Base-by-base conservation (phyloP, 306 rosid genomes). In the Trifolium subterraneum region DNA sequence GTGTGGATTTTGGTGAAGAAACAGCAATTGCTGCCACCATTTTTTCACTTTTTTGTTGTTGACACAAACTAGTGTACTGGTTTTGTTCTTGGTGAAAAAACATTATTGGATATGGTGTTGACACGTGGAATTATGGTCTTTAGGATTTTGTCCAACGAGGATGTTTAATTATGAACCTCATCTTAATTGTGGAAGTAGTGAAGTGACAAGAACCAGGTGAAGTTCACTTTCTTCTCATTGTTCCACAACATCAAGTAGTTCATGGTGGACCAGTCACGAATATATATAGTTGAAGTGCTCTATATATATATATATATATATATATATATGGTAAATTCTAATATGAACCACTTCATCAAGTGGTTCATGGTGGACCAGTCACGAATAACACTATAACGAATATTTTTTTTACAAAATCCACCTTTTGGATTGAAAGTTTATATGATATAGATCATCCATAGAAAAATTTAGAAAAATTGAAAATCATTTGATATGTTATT, bases 91-190 rank as follows among this genome's bases (percentile, higher is more conserved):
- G 68, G 36, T 52, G 65, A 63, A 64, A 68, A 51, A 78, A 33
- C 65, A 84, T 68, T 69, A 60, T 65, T 62, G 97, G 99, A 10
- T 71, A 8, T 73, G 80, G 23, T 81, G 86, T 25, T 51, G 93
- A 90, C 98, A 90, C 96, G 98, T 94, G 95, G 93, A 80, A 25
- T 81, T 11, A 47, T 31, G 14, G 58, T 63, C 73, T 68, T 68
- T 78, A 1, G 73, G 86, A 66, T 72, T 78, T 72, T 76, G 65
- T 81, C 72, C 75, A 54, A 63, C 76, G 15, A 74, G 86, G 86
- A 73, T 18, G 73, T 63, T 44, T 50, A 36, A 36, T 36, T 36
- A 3, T 41, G 59, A 51, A 72, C 84, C 81, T 77, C 39, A 68
- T 52, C 80, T 79, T 87, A 76, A 45, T 85, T 82, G 90, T 80